phyloP scores from a whole-genome alignment of 2,329 filamentous ascomycete species.

The Cordyceps farinosa region DNA sequence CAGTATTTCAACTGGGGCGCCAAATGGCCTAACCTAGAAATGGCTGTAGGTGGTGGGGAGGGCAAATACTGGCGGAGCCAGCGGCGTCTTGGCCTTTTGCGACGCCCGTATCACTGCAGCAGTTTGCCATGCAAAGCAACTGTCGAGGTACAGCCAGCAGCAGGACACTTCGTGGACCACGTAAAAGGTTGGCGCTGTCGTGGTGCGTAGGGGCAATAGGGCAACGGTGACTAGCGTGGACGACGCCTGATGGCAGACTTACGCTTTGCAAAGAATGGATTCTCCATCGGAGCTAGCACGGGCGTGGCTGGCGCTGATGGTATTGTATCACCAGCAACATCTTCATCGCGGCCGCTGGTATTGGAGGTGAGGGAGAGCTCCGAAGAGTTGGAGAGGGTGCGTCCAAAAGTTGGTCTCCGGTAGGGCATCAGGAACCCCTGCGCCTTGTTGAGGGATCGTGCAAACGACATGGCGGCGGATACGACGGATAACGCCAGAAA shows the following conservation, averaged over 20 bases:
- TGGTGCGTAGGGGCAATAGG: not conserved
- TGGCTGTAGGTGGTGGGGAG: constrained; percentile 4
- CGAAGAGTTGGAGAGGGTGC: constrained; percentile 46
- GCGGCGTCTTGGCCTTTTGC: not conserved
- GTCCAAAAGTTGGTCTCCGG: constrained; percentile 42
- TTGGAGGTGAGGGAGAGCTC: constrained; percentile 37
- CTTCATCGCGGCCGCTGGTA: constrained; percentile 27
- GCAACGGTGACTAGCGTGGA: not conserved
- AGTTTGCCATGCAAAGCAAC: not conserved
- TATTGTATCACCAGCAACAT: constrained; percentile 30
- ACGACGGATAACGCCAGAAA: not conserved
- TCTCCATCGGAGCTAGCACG: constrained; percentile 18
- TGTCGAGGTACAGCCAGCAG: not conserved
- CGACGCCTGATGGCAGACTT: not conserved
- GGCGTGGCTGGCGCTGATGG: constrained; percentile 31
- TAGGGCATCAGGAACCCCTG: constrained; percentile 41
- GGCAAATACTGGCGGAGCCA: constrained; percentile 6
- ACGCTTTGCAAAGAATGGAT: constrained; percentile 7
- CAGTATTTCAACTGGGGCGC: not conserved
- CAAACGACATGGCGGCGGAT: constrained; percentile 39
- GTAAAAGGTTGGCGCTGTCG: not conserved
- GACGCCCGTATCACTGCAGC: not conserved
- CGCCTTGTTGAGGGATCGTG: constrained; percentile 47
- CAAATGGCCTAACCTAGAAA: constrained; percentile 1
- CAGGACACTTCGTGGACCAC: too few species aligned